Conservation (phyloP, 306 rosid species). For the Fragaria ananassa region DNA sequence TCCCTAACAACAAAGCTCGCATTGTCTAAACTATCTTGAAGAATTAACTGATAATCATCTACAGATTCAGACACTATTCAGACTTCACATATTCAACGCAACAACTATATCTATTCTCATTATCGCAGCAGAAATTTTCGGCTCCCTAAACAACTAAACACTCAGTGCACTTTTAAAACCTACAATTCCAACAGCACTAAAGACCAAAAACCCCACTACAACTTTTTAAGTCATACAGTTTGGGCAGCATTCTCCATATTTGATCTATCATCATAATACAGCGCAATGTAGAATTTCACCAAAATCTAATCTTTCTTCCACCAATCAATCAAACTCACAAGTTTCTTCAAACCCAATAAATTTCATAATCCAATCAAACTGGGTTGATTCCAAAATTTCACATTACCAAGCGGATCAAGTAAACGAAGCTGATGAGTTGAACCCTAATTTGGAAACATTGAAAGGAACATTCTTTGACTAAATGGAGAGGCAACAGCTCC, state of each 20-base stretch:
- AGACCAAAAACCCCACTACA: neutral
- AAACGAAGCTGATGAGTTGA: neutral
- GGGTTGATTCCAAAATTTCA: neutral
- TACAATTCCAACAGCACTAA: neutral
- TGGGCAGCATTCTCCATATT: neutral
- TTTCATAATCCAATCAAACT: neutral
- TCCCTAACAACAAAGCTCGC: neutral
- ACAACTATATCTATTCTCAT: neutral
- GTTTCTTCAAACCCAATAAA: neutral
- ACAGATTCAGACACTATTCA: too few relatives aligned
- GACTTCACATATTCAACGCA: too few relatives aligned
- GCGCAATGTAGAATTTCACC: neutral
- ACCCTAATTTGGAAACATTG: constrained; percentile 2
- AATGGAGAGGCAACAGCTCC: neutral
- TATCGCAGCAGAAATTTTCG: neutral
- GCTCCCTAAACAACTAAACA: neutral
- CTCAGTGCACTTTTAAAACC: neutral
- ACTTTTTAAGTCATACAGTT: neutral
- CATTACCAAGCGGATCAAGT: neutral
- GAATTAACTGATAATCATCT: neutral
- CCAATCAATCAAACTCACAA: neutral
- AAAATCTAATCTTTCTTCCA: neutral
- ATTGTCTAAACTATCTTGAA: neutral
- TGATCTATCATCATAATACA: neutral
- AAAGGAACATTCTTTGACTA: neutral